Evolutionary conservation across 805 yeast species (phyloP), one percentile per base, ranked within the genome.

Genomic region (Schwanniomyces vanrijiae): DNA sequence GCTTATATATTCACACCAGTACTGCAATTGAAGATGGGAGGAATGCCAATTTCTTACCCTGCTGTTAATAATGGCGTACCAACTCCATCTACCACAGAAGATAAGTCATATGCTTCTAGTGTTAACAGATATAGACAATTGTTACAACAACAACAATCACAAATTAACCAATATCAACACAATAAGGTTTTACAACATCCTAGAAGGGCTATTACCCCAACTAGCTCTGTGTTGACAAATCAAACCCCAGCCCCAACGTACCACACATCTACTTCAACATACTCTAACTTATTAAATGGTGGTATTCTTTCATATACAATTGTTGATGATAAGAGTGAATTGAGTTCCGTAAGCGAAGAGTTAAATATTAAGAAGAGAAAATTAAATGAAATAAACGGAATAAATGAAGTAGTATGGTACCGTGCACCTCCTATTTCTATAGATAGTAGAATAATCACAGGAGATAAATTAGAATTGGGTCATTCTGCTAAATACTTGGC

Each of bases 401-500:
- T 46, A 22, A 54, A 47, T 20, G 63, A 61, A 31, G 56, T 81
- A 13, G 60, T 86, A 14, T 86, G 90, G 88, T 85, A 80, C 61
- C 75, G 84, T 55, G 81, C 88, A 0, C 86, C 90, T 2, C 87
- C 90, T 21, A 68, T 78, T 9, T 66, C 73, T 25, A 51, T 57
- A 11, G 19, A 50, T 3, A 55, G 48, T 29, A 52, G 50, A 42
- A 52, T 59, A 3, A 50, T 56, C 11, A 53, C 55, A 7, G 48
- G 45, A 22, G 46, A 52, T 28, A 50, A 47, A 3, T 53, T 64
- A 22, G 77, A 77, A 31, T 60, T 84, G 31, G 90, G 95, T 5
- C 95, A 89, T 58, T 80, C 87, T 43, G 88, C 90, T 2, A 75
- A 76, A 57, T 90, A 87, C 59, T 63, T 90, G 60, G 88, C 89